phyloP scores from a whole-genome alignment of 495 filamentous ascomycete species.

The Stereocaulon alpinum region DNA sequence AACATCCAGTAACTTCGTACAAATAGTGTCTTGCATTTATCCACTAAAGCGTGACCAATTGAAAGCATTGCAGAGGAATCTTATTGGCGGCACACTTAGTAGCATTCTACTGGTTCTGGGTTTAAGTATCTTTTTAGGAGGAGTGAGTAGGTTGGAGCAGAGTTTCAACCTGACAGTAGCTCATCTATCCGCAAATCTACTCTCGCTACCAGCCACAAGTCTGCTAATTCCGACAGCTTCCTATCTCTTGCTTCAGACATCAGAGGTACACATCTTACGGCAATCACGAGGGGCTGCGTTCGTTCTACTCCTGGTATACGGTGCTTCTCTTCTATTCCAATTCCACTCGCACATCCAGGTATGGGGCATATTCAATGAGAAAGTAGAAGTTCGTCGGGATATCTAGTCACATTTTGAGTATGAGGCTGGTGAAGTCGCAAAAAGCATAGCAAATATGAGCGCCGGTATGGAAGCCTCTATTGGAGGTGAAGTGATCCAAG shows the following conservation, averaged over 20 bases:
- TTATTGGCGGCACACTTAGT: constrained; percentile 5
- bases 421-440: neutral
- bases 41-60: neutral
- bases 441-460: no score
- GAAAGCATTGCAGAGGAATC: neutral
- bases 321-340: constrained; percentile 4
- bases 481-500: no score
- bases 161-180: neutral
- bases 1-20: constrained; percentile 3
- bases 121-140: constrained; percentile 5
- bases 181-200: neutral
- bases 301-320: constrained; percentile 1
- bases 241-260: neutral
- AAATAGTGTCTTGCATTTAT: constrained; percentile 4
- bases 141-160: neutral
- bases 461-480: no score
- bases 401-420: no score
- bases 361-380: neutral
- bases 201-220: neutral
- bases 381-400: neutral
- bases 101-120: constrained; percentile 4
- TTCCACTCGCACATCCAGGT: neutral
- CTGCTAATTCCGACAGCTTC: neutral
- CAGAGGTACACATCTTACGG: neutral
- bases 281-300: neutral